These are phyloP conservation scores for Wallacemonas sp. DNA, from an alignment of 208 protist species.

Conservation along the genomic window DNA sequence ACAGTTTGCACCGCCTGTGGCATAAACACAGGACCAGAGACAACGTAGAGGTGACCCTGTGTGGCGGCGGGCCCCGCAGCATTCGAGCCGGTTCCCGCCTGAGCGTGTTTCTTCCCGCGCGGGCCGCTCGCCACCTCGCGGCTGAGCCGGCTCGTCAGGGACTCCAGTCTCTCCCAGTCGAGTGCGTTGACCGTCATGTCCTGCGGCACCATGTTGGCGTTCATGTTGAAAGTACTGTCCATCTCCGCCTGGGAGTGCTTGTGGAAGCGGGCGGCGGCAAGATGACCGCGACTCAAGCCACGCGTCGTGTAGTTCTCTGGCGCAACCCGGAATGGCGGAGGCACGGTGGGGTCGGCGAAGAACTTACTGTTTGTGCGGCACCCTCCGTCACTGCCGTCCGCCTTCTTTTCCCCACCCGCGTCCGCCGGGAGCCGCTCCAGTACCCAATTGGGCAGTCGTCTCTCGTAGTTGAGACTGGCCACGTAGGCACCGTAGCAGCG, in stretches of 20 bases:
- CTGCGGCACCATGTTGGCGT: slow-evolving; percentile 86
- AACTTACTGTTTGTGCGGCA: slow-evolving; percentile 56
- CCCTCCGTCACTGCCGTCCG: slow-evolving; percentile 3
- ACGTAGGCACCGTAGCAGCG: slow-evolving; percentile 76
- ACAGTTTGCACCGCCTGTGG: slow-evolving; percentile 39
- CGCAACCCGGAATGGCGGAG: slow-evolving; percentile 56
- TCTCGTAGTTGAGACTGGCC: slow-evolving; percentile 80
- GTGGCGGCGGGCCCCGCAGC: slow-evolving; percentile 17
- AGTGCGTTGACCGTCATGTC: slow-evolving; percentile 83
- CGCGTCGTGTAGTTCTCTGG: slow-evolving; percentile 46
- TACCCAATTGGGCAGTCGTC: slow-evolving; percentile 80
- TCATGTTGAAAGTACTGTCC: slow-evolving; percentile 86
- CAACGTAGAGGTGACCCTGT: slow-evolving; percentile 25
- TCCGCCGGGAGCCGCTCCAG: slow-evolving; percentile 41
- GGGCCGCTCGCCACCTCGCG: slow-evolving; percentile 28
- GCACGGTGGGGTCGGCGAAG: slow-evolving; percentile 67
- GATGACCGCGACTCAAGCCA: slow-evolving; percentile 80
- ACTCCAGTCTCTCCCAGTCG: slow-evolving; percentile 83
- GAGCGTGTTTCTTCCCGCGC: not conserved
- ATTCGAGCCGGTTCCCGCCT: not conserved
- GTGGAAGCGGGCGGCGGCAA: slow-evolving; percentile 84
- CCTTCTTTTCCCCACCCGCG: slow-evolving; percentile 21
- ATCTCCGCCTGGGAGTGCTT: slow-evolving; percentile 63
- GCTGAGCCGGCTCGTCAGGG: slow-evolving; percentile 50
- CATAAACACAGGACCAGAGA: slow-evolving; percentile 64